Evolutionary conservation across 1,139 yeast genomes (phyloP), one percentile per base, ranked within the genome.

Genomic region (Arxiozyma telluris): DNA sequence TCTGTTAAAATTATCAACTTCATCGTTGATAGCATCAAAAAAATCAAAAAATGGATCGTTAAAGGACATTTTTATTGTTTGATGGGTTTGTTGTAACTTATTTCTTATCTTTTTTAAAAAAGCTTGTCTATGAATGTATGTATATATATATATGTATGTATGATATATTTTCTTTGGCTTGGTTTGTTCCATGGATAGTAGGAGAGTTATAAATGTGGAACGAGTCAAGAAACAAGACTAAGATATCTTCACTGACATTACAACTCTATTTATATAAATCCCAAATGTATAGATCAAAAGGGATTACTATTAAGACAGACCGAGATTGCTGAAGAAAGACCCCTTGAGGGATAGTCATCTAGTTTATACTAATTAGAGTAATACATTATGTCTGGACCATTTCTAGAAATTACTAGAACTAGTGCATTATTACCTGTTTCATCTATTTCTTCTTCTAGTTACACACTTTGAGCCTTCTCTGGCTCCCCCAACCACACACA

Each of bases 21-120:
- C 77, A 41, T 68, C 70, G 62, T 68, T 71, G 58, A 73, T 70
- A 58, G 67, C 65, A 55, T 74, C 76, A 56, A 73, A 73, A 59
- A 74, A 73, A 55, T 67, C 69, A 65, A 67, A 73, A 63, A 73
- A 73, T 68, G 77, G 75, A 49, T 72, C 65, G 67, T 68, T 69
- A 53, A 65, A 65, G 47, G 74, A 66, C 74, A 71, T 71, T 41
- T 41, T 30, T 56, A 23, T 50, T 25, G 9, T 15, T 45, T 30
- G n/a, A 25, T 17, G 17, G 18, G 30, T 6, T 27, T 27, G 7
- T 27, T 5, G 11, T 27, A 27, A 27, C 6, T 23, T 23, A 23
- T 23, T 4, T 23, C 6, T n/a, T n/a, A n/a, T n/a, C n/a, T n/a
- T n/a, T n/a, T n/a, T n/a, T n/a, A n/a, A n/a, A n/a, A n/a, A n/a